Percentiles rank a stretch among this genome's conserved stretches.
These are phyloP conservation scores for Ceratocystis alfenasii DNA, from an alignment of 2,329 filamentous ascomycete genomes.

Conservation along the genomic window DNA sequence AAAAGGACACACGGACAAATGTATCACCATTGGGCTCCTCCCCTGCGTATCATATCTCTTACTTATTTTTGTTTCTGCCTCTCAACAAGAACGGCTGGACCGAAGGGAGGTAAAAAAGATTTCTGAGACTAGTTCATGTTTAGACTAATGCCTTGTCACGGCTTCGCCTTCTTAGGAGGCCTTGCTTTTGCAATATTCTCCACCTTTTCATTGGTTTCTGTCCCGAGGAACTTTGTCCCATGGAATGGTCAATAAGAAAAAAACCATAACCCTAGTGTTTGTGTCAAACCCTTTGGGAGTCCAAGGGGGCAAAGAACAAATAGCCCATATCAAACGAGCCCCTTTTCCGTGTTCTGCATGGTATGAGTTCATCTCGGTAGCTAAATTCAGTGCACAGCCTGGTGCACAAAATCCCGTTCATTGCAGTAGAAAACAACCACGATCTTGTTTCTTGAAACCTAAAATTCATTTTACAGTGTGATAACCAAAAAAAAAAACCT, in stretches of 20 bases:
- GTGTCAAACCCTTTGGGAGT: too few species aligned
- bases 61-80: too few species aligned
- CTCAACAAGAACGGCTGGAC: neutral
- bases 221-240: too few species aligned
- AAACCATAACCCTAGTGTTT: too few species aligned
- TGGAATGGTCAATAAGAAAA: too few species aligned
- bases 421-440: neutral
- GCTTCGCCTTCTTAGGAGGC: neutral
- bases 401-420: neutral
- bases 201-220: neutral
- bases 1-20: neutral
- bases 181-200: neutral
- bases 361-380: too few species aligned
- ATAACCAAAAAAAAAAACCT: conserved; percentile 18
- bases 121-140: neutral
- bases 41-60: neutral
- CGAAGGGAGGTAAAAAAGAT: neutral
- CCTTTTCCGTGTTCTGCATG: too few species aligned
- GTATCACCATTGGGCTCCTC: neutral
- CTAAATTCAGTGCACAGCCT: neutral
- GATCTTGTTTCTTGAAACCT: neutral
- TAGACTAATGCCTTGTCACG: neutral
- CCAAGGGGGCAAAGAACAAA: too few species aligned
- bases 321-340: too few species aligned
- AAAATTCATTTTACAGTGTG: neutral